Base-by-base conservation (phyloP, 2,329 filamentous ascomycete genomes). In the Trichoderma aggressivum region DNA sequence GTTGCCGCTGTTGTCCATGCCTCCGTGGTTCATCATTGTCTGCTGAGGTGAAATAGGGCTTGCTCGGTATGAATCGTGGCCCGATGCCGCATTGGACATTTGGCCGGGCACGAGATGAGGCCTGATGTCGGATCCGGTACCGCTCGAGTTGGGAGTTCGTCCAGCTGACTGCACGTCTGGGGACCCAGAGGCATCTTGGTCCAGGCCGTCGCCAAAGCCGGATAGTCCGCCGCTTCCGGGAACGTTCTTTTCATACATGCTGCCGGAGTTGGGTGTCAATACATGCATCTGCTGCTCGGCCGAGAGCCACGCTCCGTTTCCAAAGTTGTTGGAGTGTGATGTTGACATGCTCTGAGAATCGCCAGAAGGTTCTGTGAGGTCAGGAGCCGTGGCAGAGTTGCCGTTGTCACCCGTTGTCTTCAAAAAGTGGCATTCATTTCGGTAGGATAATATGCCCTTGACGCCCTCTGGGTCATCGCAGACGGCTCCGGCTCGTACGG, bases 131-230 rank as follows among this genome's bases (percentile, higher is more conserved):
- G 80, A 79, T 53, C 72, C 74, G 70, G 71, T 77, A 72, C 74
- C 77, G 75, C 86, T 88, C 5, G 88, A 90, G 75, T 87, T 89
- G 3, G 88, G 88, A 12, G 88, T 90, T 26, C 84, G 87, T n/a
- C 86, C 81, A 72, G 84, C 87, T 3, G 87, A 89, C 61, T 80
- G 80, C 26, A 81, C 82, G 21, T 87, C 86, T 3, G 86, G 83
- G 0, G 87, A 88, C 4, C 80, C 81, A 1, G 84, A 85, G 70
- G 84, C 76, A 55, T 86, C 85, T 65, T 84, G 85, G 26, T 80
- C 80, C 18, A 81, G 79, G 55, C 78, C 79, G n/a, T 84, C 84
- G 24, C 79, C 82, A 71, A 84, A 87, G 24, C 81, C 79, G 43
- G 75, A 77, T 65, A 81, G 70, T 4, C 74, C 72, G 7, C 77